Conservation (phyloP, 2,329 filamentous ascomycete genomes). For the Calonectria henricotiae region DNA sequence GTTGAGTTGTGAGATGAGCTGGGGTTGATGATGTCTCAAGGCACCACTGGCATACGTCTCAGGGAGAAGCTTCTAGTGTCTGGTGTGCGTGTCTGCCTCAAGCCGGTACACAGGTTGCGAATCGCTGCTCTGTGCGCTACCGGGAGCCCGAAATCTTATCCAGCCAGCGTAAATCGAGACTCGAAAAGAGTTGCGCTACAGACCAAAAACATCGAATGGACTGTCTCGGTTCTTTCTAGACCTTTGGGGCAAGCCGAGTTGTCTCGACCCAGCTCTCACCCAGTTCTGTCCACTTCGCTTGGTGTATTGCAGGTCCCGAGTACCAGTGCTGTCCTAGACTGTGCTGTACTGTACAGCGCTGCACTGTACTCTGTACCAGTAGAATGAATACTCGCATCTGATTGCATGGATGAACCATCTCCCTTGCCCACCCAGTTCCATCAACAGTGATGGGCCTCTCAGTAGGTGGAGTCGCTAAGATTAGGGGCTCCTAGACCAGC, state of each 20-base stretch:
- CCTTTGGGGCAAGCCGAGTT: background rate
- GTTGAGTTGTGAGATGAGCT: constrained; percentile 16
- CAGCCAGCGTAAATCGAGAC: background rate
- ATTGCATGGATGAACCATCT: constrained; percentile 9
- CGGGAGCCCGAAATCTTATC: constrained; percentile 18
- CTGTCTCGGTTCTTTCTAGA: background rate
- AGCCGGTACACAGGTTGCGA: background rate
- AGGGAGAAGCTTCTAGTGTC: constrained; percentile 49
- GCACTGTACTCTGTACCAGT: background rate
- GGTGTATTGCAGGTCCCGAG: background rate
- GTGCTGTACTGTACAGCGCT: too few species aligned
- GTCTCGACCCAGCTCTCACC: background rate
- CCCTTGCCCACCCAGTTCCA: background rate
- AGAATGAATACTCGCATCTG: constrained; percentile 5
- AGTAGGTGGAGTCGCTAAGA: constrained; percentile 46
- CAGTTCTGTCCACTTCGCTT: background rate
- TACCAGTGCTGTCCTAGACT: background rate
- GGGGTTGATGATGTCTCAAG: constrained; percentile 34
- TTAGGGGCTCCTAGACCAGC: constrained; percentile 42
- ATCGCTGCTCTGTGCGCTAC: constrained; percentile 1
- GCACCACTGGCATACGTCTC: constrained; percentile 50
- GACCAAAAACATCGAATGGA: too few species aligned
- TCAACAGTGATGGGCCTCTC: background rate
- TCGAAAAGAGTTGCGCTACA: background rate
- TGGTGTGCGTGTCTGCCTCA: constrained; percentile 33